Conservation (phyloP, 2,329 filamentous ascomycete species). For the Aspergillus pseudotamarii region DNA sequence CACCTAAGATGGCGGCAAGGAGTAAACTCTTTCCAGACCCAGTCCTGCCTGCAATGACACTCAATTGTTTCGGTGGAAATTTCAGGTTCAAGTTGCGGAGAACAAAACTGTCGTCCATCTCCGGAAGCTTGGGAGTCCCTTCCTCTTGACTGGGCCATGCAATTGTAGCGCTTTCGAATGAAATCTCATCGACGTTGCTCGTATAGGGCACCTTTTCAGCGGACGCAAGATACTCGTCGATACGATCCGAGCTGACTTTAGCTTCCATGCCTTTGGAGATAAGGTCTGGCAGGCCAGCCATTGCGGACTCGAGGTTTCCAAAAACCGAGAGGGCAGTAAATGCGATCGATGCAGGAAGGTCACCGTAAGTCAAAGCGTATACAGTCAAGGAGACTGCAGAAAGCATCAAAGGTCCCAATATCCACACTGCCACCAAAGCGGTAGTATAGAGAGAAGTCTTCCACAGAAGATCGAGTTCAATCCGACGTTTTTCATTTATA, state of each 20-base stretch:
- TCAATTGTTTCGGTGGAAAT: conserved; percentile 71
- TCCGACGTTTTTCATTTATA: conserved; percentile 64
- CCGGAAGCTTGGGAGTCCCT: conserved; percentile 41
- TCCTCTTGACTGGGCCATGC: conserved; percentile 73
- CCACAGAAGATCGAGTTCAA: conserved; percentile 69
- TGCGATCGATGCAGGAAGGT: conserved; percentile 70
- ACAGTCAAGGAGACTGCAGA: conserved; percentile 70
- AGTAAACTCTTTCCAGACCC: conserved; percentile 77
- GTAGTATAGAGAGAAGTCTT: conserved; percentile 66
- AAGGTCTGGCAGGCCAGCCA: conserved; percentile 73
- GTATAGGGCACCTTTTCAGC: conserved; percentile 60
- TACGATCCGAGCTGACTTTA: conserved; percentile 70
- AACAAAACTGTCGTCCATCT: conserved; percentile 52
- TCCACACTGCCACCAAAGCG: conserved; percentile 67
- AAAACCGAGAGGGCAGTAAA: conserved; percentile 77
- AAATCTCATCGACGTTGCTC: conserved; percentile 60
- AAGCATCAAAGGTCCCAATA: conserved; percentile 71
- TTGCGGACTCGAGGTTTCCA: conserved; percentile 69
- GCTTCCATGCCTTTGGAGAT: conserved; percentile 72
- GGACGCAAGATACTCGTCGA: conserved; percentile 73
- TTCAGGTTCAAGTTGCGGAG: conserved; percentile 66
- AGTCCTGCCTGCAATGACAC: conserved; percentile 75
- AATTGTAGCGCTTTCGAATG: conserved; percentile 68
- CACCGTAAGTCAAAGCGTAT: conserved; percentile 66
- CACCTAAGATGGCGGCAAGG: conserved; percentile 72